Evolutionary conservation across 805 yeast genomes (phyloP).

Genomic region (Isabelozyma gotoi): DNA sequence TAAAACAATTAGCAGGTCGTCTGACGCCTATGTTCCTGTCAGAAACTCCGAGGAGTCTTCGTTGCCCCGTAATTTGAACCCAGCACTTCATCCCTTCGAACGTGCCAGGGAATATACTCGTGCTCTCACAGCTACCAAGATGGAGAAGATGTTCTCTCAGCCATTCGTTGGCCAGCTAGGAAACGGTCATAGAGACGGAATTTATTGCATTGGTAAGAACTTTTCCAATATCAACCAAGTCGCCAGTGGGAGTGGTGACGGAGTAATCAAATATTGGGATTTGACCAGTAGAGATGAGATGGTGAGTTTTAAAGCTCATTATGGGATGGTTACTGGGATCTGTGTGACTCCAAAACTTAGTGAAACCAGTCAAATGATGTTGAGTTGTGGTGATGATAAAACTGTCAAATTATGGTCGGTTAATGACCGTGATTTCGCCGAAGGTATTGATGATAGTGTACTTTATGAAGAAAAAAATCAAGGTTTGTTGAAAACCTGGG

Average conservation of each 20-base stretch:
- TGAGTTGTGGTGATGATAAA: slow-evolving; percentile 90
- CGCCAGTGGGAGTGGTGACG: slow-evolving; percentile 95
- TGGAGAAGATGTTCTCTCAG: slow-evolving; percentile 96
- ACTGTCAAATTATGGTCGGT: slow-evolving; percentile 88
- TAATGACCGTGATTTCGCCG: slow-evolving; percentile 50
- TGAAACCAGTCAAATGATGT: slow-evolving; percentile 41
- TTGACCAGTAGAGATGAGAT: slow-evolving; percentile 74
- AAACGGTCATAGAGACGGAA: slow-evolving; percentile 92
- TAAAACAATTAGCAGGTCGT: slow-evolving; percentile 83
- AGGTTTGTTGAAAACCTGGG: slow-evolving; percentile 74
- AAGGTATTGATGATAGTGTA: slow-evolving; percentile 28
- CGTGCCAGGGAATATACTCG: slow-evolving; percentile 95
- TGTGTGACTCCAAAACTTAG: slow-evolving; percentile 57
- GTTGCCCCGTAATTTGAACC: slow-evolving; percentile 84
- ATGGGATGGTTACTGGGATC: slow-evolving; percentile 85
- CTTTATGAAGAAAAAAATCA: slow-evolving; percentile 28
- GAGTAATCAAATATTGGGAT: slow-evolving; percentile 93
- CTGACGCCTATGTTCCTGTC: slow-evolving; percentile 92
- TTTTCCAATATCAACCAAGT: slow-evolving; percentile 65
- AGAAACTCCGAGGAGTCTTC: slow-evolving; percentile 86
- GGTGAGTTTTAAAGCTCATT: slow-evolving; percentile 82
- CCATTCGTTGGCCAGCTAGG: slow-evolving; percentile 97
- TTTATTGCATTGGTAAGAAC: slow-evolving; percentile 83
- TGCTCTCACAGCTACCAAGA: slow-evolving; percentile 90
- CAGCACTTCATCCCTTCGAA: slow-evolving; percentile 95